Conservation (phyloP, 352 stramenopile species). For the Phytophthora citricola region DNA sequence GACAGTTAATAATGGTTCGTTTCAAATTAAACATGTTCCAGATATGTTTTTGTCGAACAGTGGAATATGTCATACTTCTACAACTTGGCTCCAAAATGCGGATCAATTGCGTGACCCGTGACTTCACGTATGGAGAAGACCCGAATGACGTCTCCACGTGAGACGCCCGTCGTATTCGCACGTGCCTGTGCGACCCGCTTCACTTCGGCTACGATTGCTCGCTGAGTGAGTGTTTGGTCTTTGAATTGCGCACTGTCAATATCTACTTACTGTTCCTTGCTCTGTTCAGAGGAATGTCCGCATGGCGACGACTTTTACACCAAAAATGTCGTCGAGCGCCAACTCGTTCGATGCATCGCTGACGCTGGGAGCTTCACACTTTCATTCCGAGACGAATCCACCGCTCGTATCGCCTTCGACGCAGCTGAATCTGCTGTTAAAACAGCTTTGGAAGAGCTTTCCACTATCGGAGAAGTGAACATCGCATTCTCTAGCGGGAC, state of each 20-base stretch:
- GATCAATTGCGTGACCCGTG: slow-evolving; percentile 60
- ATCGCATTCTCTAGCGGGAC: slow-evolving; percentile 46
- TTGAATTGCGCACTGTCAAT: not conserved
- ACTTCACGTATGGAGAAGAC: slow-evolving; percentile 68
- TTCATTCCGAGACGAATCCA: slow-evolving; percentile 70
- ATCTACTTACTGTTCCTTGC: slow-evolving; percentile 8
- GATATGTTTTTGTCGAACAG: no score
- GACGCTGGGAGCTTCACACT: slow-evolving; percentile 69
- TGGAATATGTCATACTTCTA: no score
- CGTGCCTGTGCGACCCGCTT: slow-evolving; percentile 63
- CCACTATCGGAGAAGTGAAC: slow-evolving; percentile 47
- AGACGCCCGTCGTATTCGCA: slow-evolving; percentile 73
- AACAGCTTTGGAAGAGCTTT: slow-evolving; percentile 54
- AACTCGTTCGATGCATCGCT: slow-evolving; percentile 68
- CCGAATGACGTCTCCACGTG: slow-evolving; percentile 77
- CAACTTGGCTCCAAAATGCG: slow-evolving; percentile 63
- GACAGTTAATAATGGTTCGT: no score
- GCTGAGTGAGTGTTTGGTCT: slow-evolving; percentile 36
- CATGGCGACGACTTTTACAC: slow-evolving; percentile 78
- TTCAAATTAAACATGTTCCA: no score
- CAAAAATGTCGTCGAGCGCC: slow-evolving; percentile 56
- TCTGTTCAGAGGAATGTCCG: slow-evolving; percentile 61
- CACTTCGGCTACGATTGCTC: slow-evolving; percentile 82
- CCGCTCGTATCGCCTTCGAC: slow-evolving; percentile 43
- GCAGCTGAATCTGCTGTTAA: slow-evolving; percentile 48